Conservation (phyloP, 2,329 filamentous ascomycete genomes). For the Paracoccidioides lutzii region DNA sequence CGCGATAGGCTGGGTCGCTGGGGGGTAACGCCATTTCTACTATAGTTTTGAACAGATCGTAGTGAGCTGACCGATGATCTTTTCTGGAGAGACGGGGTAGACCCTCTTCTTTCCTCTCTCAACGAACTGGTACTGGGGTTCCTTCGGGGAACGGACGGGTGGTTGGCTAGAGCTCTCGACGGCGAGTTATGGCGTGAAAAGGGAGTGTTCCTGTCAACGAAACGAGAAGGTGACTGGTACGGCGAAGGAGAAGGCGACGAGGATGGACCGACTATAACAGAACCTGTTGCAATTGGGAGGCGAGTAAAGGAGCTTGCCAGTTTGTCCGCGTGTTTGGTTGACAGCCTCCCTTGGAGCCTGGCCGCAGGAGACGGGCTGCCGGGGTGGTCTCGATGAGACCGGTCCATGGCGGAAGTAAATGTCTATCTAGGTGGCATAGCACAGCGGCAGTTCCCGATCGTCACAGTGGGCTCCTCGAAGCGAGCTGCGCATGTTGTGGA, state of each 20-base stretch:
- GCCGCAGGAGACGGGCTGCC: background rate
- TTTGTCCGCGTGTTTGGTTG: conserved; percentile 1
- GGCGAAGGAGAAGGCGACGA: background rate
- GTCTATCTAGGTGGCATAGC: background rate
- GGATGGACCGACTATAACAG: background rate
- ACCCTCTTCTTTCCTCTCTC: conserved; percentile 25
- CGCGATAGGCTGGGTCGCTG: conserved; percentile 22
- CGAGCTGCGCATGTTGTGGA: background rate
- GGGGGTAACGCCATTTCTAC: conserved; percentile 14
- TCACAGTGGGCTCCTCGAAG: background rate
- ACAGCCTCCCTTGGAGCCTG: background rate
- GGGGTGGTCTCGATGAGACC: background rate
- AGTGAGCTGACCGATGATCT: conserved; percentile 27
- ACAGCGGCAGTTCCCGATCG: background rate
- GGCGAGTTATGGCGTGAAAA: conserved; percentile 8
- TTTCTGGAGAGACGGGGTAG: conserved; percentile 26
- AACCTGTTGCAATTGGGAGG: conserved; percentile 4
- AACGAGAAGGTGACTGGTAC: background rate
- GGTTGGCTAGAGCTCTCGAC: conserved; percentile 7
- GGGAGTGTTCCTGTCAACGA: background rate
- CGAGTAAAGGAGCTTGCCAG: conserved; percentile 1
- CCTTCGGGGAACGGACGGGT: conserved; percentile 16
- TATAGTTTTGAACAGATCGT: conserved; percentile 21
- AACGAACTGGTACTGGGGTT: conserved; percentile 25
- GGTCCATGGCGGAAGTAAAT: background rate